These are phyloP conservation scores for Catharanthus roseus DNA, from an alignment of 257 asterid species.

Conservation along the genomic window DNA sequence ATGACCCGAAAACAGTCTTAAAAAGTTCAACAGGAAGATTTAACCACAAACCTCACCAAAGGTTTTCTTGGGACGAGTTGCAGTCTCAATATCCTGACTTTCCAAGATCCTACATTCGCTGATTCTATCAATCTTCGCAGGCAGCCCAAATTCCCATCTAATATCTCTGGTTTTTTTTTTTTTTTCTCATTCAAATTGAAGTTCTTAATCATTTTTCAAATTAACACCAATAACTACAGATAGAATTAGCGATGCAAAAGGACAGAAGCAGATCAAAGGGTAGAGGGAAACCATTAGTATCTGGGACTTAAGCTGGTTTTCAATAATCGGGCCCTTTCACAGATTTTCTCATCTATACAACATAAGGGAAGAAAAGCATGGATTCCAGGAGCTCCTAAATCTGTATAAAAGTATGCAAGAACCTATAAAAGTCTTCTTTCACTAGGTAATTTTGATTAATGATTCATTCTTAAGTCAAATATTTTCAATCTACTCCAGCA, in stretches of 20 bases:
- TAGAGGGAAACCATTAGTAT: not conserved
- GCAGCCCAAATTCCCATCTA: not conserved
- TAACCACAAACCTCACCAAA: not conserved
- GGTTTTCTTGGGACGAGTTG: not conserved
- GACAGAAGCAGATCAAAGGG: not conserved
- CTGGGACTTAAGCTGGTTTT: not conserved
- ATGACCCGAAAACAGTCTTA: not conserved
- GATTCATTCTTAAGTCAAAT: not conserved
- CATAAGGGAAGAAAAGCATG: not conserved
- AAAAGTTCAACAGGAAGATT: not conserved
- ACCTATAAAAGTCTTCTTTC: too few relatives aligned
- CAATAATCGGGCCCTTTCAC: not conserved
- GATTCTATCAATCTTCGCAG: not conserved
- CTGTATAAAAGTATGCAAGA: too few relatives aligned
- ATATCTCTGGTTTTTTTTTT: too few relatives aligned
- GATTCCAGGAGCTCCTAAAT: too few relatives aligned
- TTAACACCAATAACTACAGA: not conserved
- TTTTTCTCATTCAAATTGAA: not conserved
- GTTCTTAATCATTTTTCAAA: not conserved
- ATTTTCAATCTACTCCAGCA: not conserved
- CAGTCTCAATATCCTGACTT: not conserved
- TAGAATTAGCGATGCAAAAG: not conserved
- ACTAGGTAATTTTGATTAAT: not conserved
- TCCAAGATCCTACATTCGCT: not conserved
- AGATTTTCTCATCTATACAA: not conserved